phyloP scores from a whole-genome alignment of 2,329 filamentous ascomycete genomes.

The Rutstroemia sp. region DNA sequence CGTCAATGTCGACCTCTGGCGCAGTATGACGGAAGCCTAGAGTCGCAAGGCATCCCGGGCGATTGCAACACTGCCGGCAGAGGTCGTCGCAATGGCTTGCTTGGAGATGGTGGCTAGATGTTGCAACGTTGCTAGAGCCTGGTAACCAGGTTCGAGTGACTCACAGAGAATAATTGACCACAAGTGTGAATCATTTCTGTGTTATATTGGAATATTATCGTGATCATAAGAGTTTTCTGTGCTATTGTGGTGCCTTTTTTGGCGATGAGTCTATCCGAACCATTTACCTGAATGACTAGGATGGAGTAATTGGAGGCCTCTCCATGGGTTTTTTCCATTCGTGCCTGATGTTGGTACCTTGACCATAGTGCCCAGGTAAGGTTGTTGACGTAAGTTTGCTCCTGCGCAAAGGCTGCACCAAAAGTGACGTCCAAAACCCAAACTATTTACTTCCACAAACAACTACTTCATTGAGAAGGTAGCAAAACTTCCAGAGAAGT shows the following conservation, averaged over 20 bases:
- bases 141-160: neutral
- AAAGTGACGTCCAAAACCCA: too few species aligned
- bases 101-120: neutral
- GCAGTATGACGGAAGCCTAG: slow-evolving; percentile 3
- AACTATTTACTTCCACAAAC: neutral
- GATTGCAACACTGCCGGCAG: too few species aligned
- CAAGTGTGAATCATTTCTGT: slow-evolving; percentile 5
- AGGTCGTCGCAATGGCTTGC: neutral
- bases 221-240: slow-evolving; percentile 4
- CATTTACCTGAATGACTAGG: neutral
- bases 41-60: neutral
- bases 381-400: neutral
- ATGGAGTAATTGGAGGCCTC: neutral
- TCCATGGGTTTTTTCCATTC: neutral
- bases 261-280: neutral
- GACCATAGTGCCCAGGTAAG: neutral
- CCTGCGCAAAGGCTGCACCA: too few species aligned
- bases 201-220: neutral
- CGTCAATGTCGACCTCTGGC: neutral
- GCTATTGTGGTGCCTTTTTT: neutral
- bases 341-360: neutral
- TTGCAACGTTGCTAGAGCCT: neutral
- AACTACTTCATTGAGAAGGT: neutral
- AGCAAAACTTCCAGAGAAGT: neutral
- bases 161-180: neutral